Evolutionary conservation across 352 stramenopile genomes (phyloP), one percentile per base, ranked within the genome.

Genomic region (Phytophthora tubulina): DNA sequence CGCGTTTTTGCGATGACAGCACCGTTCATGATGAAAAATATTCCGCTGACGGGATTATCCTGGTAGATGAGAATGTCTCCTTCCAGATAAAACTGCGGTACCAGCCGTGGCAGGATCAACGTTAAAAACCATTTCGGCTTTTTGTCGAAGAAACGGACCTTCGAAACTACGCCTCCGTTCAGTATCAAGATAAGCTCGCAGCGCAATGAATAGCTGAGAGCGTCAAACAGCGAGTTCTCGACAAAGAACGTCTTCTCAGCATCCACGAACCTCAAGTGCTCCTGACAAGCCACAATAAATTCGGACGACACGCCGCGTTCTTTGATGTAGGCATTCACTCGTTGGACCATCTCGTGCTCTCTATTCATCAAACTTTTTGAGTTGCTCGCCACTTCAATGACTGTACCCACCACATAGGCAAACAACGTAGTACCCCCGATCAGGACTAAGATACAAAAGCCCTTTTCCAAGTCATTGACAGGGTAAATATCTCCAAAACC

Each of bases 81-180:
- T 27, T 86, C 66, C 3, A 92, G 60, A 39, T 87, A 94, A 66
- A 81, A 94, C 55, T 94, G 86, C 3, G 86, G 86, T 8, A 90
- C 75, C 3, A 94, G 70, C 21, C 84, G 73, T 21, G 85, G 86
- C 11, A 94, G 62, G 11, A 94, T 61, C 15, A 94, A 66, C 13
- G 86, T 90, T 14, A 94, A 63, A 61, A 94, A 94, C 86, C 86
- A 94, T 42, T 94, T 94, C 4, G 86, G 86, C 31, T 94, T 94
- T 56, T 94, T 94, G 54, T 94, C 86, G 32, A 94, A 94, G 61
- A 94, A 93, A 1, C 86, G 81, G 6, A 93, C 81, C 54, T 91
- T 86, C 3, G 83, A 82, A 4, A 93, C 66, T 2, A 91, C 71
- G 32, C 72, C 71, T 32, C 53, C 74, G 55, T 94, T 92, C 33